Percentiles rank a stretch among this genome's conserved stretches.
Evolutionary conservation across 192 early-diverging fungal genomes (phyloP).

Genomic region (Rhizophagus prolifer): DNA sequence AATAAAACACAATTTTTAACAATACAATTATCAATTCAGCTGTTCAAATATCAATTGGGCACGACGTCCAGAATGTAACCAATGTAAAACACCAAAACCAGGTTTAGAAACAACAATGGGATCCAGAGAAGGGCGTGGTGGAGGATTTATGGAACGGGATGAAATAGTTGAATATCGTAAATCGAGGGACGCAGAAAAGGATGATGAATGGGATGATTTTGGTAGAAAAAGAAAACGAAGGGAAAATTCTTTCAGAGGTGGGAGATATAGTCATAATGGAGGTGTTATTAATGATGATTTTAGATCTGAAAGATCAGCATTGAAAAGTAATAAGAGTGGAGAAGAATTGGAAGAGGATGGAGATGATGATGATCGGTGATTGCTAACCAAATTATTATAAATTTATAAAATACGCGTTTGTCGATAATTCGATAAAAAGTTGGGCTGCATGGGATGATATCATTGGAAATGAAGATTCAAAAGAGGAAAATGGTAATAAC

Average conservation of each 20-base stretch:
- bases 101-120: conserved; percentile 29
- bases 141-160: conserved; percentile 41
- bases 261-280: background rate
- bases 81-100: conserved; percentile 34
- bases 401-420: background rate
- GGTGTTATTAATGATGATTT: background rate
- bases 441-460: conserved; percentile 36
- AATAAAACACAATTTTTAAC: background rate
- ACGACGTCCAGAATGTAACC: conserved; percentile 34
- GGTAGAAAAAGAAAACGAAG: conserved; percentile 31
- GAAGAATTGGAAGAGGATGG: conserved; percentile 31
- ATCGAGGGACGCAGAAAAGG: conserved; percentile 28
- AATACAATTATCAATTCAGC: background rate
- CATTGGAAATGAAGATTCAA: conserved; percentile 28
- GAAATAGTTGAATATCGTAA: conserved; percentile 31
- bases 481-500: background rate
- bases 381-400: background rate
- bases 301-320: background rate
- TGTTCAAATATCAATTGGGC: conserved; percentile 43
- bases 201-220: conserved; percentile 42
- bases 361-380: conserved; percentile 32
- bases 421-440: background rate
- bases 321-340: conserved; percentile 12
- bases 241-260: background rate
- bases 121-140: conserved; percentile 35